Evolutionary conservation across 306 rosid genomes (phyloP), one percentile per base, ranked within the genome.

Genomic region (Glycyrrhiza uralensis): DNA sequence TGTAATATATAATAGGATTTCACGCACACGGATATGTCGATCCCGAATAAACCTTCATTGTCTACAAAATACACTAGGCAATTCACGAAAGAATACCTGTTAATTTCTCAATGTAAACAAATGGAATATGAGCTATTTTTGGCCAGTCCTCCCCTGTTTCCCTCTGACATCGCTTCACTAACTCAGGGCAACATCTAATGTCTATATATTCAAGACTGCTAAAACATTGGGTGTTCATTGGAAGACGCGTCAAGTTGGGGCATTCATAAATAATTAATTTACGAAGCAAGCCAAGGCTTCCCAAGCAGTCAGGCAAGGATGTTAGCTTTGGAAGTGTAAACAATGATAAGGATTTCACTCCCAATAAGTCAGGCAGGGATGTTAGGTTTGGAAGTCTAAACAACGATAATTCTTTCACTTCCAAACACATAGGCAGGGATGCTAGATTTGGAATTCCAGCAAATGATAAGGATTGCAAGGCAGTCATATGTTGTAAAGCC

Each of bases 401-500:
- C n/a, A n/a, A n/a, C n/a, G n/a, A n/a, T n/a, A n/a, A n/a, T n/a
- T n/a, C n/a, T n/a, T n/a, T n/a, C n/a, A n/a, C n/a, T n/a, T n/a
- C n/a, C n/a, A n/a, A n/a, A n/a, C n/a, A n/a, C n/a, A n/a, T n/a
- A n/a, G n/a, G n/a, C 19, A 72, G 3, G 18, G 46, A 55, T 4
- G 4, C 18, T 3, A 71, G 36, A 47, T 65, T 72, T 13, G 64
- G 64, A 18, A 79, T 62, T 29, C 7, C 0, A 10, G 0, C 0
- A 8, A 78, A 41, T 3, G 0, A 0, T 13, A 78, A 71, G 0
- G 35, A 33, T 18, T 7, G 3, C 7, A 72, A 13, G 2, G 55
- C 3, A 28, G 63, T 33, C 36, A 36, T 56, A 24, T 64, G 65
- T 41, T 55, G 83, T 44, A 79, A 79, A 32, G 64, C 63, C 19